Evolutionary conservation across 2,329 filamentous ascomycete species (phyloP), one percentile per base, ranked within the genome.

Genomic region (Thielaviopsis ethacetica): DNA sequence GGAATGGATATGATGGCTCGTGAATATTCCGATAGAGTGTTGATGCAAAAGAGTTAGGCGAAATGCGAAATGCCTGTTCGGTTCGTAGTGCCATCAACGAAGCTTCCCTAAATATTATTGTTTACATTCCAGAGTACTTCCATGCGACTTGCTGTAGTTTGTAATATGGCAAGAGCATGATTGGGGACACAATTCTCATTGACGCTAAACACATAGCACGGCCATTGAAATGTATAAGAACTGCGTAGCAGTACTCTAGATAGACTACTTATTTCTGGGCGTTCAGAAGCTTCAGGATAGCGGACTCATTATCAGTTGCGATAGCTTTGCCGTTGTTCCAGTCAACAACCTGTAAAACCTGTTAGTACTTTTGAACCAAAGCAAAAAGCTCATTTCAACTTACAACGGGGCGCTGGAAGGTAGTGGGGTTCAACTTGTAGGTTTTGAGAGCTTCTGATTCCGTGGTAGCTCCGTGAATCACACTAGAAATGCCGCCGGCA

Each of bases 271-370:
- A 59, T 12, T 61, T 53, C 58, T 82, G 69, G 60, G 80, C 75
- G 61, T 82, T 80, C 57, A 96, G 71, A 71, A 95, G 77, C 72
- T 86, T 89, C 68, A 95, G 72, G 62, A 97, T 96, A 73, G 91
- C 86, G 17, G 89, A 95, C 74, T 95, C 85, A 63, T 86, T 84
- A 56, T 87, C 88, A 21, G 88, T 88, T 26, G 81, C 75, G 73
- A 86, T 76, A 53, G 84, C 91, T 70, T 83, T 86, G 63, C 91
- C 93, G 70, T 91, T 91, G 69, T 86, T 88, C 93, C 93, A 97
- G 70, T 97, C 91, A 57, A 97, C 91, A 61, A 85, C 73, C 79
- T 77, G 63, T 27, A 41, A 22, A 47, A 38, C 47, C 17, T 63
- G 62, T 61, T 47, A 57, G 53, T 52, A 34, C 53, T 70, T 66